These are phyloP conservation scores for Penstemon newberryi DNA, from an alignment of 257 asterid genomes.

Conservation along the genomic window DNA sequence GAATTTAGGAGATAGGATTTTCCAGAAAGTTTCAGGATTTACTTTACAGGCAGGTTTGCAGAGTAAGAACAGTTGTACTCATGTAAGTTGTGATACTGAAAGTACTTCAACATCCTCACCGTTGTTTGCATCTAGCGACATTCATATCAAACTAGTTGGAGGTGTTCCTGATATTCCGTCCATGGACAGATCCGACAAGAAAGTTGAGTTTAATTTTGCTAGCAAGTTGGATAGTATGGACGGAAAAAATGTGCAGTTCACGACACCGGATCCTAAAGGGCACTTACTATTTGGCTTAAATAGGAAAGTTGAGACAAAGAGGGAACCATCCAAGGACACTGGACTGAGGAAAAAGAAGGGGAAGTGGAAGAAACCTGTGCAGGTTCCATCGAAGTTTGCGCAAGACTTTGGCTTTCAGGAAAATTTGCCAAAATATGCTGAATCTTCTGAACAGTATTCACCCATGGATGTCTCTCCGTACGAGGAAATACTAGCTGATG, in stretches of 20 bases:
- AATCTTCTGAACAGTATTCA: conserved; percentile 68
- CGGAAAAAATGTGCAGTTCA: conserved; percentile 50
- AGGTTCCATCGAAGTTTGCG: conserved; percentile 42
- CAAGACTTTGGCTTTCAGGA: conserved; percentile 50
- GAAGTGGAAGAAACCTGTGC: conserved; percentile 51
- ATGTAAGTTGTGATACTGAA: conserved; percentile 36
- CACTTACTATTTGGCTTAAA: conserved; percentile 46
- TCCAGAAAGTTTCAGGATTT: conserved; percentile 35
- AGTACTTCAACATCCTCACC: conserved; percentile 35
- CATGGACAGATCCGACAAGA: conserved; percentile 44
- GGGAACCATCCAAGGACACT: conserved; percentile 58
- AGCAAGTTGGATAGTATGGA: conserved; percentile 44
- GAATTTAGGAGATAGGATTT: conserved; percentile 34
- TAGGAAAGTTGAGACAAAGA: conserved; percentile 57
- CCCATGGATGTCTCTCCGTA: conserved; percentile 96
- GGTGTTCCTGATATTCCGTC: conserved; percentile 40
- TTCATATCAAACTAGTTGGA: conserved; percentile 35
- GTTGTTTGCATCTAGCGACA: conserved; percentile 36
- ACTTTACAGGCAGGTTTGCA: conserved; percentile 47
- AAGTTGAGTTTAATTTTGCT: conserved; percentile 54
- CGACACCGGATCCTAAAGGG: conserved; percentile 58
- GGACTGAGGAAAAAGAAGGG: conserved; percentile 76
- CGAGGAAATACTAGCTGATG: conserved; percentile 55
- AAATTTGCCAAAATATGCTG: conserved; percentile 41
- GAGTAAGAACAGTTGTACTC: conserved; percentile 30